A percentile compares a stretch with the other conserved stretches of the same genome.
Conservation (phyloP, 1,139 yeast species). For the Groenewaldozyma sp. region DNA sequence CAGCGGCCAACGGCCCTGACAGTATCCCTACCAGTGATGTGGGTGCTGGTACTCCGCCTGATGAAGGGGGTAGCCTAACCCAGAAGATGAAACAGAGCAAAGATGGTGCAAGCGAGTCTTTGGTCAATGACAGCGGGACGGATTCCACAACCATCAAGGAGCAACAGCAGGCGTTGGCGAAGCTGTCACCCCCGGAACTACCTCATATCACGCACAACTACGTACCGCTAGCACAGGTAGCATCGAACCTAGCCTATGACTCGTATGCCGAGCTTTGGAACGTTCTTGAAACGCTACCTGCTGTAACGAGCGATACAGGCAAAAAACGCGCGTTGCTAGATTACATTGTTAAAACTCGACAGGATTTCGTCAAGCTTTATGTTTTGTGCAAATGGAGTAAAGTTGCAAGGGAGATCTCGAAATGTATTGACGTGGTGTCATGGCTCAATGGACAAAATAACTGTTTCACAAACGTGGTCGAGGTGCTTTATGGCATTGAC, state of each 20-base stretch:
- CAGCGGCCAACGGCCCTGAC: no score
- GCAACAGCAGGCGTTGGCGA: background rate
- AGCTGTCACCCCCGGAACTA: conserved; percentile 26
- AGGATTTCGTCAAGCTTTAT: conserved; percentile 73
- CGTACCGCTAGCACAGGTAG: conserved; percentile 50
- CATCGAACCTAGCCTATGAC: conserved; percentile 52
- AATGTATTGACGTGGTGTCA: conserved; percentile 72
- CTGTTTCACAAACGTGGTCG: conserved; percentile 53
- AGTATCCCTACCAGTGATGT: no score
- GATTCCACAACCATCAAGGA: no score
- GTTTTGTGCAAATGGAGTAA: conserved; percentile 84
- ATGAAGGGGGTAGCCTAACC: no score
- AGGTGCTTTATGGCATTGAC: conserved; percentile 52
- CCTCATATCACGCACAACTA: conserved; percentile 75
- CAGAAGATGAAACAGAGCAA: no score
- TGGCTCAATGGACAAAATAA: conserved; percentile 81
- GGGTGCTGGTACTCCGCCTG: no score
- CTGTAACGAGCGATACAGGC: conserved; percentile 46
- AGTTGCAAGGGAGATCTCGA: conserved; percentile 58
- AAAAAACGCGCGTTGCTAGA: conserved; percentile 64
- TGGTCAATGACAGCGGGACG: no score
- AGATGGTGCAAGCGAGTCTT: no score
- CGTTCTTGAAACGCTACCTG: conserved; percentile 49
- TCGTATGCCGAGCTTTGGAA: conserved; percentile 58
- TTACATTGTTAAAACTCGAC: conserved; percentile 59